Conservation (phyloP, 2,329 filamentous ascomycete species). For the Madurella mycetomatis region DNA sequence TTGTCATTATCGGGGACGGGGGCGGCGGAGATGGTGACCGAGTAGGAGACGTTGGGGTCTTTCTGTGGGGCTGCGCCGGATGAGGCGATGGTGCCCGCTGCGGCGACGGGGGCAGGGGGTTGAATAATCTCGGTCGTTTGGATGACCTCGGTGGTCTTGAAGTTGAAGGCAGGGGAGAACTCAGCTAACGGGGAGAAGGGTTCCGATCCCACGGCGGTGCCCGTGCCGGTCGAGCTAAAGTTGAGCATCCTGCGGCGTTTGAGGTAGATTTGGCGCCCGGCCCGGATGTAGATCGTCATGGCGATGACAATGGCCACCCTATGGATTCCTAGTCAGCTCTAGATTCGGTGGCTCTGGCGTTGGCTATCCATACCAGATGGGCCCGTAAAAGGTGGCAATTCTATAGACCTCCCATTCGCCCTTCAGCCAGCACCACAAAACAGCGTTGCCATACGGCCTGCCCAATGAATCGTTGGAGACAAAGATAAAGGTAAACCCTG, state of each 20-base stretch:
- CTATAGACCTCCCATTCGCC: slow-evolving; percentile 65
- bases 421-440: slow-evolving; percentile 80
- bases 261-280: slow-evolving; percentile 61
- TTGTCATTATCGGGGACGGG: slow-evolving; percentile 11
- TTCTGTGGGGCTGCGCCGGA: slow-evolving; percentile 24
- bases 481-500: slow-evolving; percentile 65
- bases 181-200: slow-evolving; percentile 38
- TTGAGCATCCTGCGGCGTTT: slow-evolving; percentile 59
- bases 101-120: slow-evolving; percentile 2
- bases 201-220: slow-evolving; percentile 39
- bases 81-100: slow-evolving; percentile 2
- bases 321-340: neutral
- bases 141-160: slow-evolving; percentile 54
- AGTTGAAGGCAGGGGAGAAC: slow-evolving; percentile 37
- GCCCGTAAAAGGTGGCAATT: slow-evolving; percentile 69
- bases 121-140: slow-evolving; percentile 28
- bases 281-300: slow-evolving; percentile 60
- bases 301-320: slow-evolving; percentile 60
- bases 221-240: slow-evolving; percentile 40
- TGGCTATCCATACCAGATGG: slow-evolving; percentile 53
- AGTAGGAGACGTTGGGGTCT: slow-evolving; percentile 37
- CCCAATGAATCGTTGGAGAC: slow-evolving; percentile 47
- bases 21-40: slow-evolving; percentile 47
- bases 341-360: neutral
- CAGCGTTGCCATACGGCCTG: slow-evolving; percentile 68